Evolutionary conservation across 257 asterid species (phyloP).

Genomic region (Nicotiana obtusifolia): DNA sequence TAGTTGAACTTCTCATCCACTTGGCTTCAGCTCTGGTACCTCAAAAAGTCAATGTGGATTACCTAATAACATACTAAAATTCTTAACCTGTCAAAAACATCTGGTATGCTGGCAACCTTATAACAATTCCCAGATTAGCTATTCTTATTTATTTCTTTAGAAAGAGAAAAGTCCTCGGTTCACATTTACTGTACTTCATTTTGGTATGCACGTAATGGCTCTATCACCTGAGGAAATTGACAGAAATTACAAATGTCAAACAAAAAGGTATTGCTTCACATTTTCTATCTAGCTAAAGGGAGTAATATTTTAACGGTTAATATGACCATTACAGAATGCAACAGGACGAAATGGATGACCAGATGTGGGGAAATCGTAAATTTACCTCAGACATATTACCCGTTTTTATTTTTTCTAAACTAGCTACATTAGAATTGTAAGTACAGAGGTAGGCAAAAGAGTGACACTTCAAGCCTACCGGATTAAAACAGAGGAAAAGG

Average conservation of each 20-base stretch:
- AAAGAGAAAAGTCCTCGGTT: no score
- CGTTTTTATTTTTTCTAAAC: not conserved
- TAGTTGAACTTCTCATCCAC: slow-evolving; percentile 29
- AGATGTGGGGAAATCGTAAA: not conserved
- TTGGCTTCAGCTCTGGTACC: not conserved
- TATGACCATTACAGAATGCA: not conserved
- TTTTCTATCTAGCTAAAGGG: not conserved
- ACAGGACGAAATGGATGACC: not conserved
- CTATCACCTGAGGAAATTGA: not conserved
- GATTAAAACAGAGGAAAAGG: no score
- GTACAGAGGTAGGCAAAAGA: not conserved
- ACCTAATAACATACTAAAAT: not conserved
- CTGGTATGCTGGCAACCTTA: no score
- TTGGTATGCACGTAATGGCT: not conserved
- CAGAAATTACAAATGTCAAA: not conserved
- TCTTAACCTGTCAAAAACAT: no score
- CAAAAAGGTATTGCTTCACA: not conserved
- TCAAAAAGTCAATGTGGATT: not conserved
- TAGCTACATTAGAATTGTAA: not conserved
- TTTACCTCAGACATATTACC: not conserved
- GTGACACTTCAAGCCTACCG: not conserved
- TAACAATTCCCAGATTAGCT: no score
- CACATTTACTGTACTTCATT: not conserved
- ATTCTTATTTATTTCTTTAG: no score
- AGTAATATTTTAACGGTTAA: not conserved